Base-by-base conservation (phyloP, 805 yeast genomes). In the Naumovozyma dairenensis region DNA sequence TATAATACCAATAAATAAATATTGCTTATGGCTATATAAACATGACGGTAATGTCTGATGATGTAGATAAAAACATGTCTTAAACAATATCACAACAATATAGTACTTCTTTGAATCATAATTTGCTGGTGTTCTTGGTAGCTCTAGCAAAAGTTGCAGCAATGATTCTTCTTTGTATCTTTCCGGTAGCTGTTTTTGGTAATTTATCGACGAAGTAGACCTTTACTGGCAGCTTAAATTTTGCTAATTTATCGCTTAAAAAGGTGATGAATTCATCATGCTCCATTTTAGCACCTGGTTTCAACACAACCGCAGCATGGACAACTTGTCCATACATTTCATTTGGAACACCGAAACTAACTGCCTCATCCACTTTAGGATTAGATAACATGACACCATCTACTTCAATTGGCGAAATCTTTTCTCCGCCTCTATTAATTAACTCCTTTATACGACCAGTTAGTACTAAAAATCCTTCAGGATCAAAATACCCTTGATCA, bases 161-260 rank as follows among this genome's bases (percentile, higher is more conserved):
- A 45, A 78, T 72, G 41, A 65, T 67, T 43, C 82, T 62, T 49
- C 87, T 66, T 59, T 80, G 85, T 36, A 80, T 73, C 63, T 79
- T 79, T 17, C 86, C 87, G 1, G 87, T 79, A 5, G 87, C 80
- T 2, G 84, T 77, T 64, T 79, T 79, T 42, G 86, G 86, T 55
- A 79, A 63, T 17, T 63, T 61, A 12, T 75, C 70, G 6, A 77
- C 74, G 48, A 79, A 70, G 51, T 63, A 74, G 29, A 75, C 62
- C 55, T 63, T 67, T 13, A 53, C 59, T 1, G 87, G 86, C 9
- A 79, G 62, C 57, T 79, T 79, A 60, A 74, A 78, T 30, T 62
- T 51, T 19, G 82, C 63, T 3, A 77, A 58, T 44, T 65, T 67
- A 9, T 51, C 58, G 8, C 51, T 50, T 53, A 79, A 49, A 46